Base-by-base conservation (phyloP, 1,284 basidiomycete genomes). In the Sphagnurus paluster region DNA sequence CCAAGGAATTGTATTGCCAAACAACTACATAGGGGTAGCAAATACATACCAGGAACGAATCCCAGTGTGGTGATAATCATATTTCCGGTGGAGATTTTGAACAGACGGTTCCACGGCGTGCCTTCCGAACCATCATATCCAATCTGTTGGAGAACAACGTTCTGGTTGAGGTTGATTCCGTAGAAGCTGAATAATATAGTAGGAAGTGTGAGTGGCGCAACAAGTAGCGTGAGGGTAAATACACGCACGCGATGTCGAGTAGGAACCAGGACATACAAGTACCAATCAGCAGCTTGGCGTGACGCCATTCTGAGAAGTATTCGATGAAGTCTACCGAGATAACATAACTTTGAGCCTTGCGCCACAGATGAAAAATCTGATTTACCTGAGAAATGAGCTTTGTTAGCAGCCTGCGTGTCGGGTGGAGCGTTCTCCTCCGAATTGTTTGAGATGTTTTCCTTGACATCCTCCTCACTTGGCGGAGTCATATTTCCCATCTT, bases 141-240 rank as follows among this genome's bases (percentile, higher is more conserved):
- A 17, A 87, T 87, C 59, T 82, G 72, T 55, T 81, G 69, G 5
- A 87, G 72, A 10, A 87, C 86, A 55, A 87, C 82, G 56, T 82
- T 84, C 55, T 85, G 79, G 71, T 90, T 90, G 35, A 90, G 68
- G 65, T 88, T 89, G 67, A 89, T 85, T 3, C 87, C 87, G 63
- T 89, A 87, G 64, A 86, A 87, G 0, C 79, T 82, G 45, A 4
- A 19, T 10, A 14, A 21, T 4, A 14, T 14, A 5, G 21, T 17
- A 2, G 8, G 10, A 11, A 2, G 17, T 25, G 9, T 23, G n/a
- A 41, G 26, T 9, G 16, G 7, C 20, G 34, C 7, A n/a, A n/a
- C n/a, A 10, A 36, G n/a, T 13, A 4, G 17, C 39, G 3, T 13
- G n/a, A 13, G 9, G 10, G 29, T 5, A 25, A 35, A 33, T 21